These are phyloP conservation scores for Debaryomyces psychrophilus DNA, from an alignment of 1,139 yeast species.

Conservation along the genomic window DNA sequence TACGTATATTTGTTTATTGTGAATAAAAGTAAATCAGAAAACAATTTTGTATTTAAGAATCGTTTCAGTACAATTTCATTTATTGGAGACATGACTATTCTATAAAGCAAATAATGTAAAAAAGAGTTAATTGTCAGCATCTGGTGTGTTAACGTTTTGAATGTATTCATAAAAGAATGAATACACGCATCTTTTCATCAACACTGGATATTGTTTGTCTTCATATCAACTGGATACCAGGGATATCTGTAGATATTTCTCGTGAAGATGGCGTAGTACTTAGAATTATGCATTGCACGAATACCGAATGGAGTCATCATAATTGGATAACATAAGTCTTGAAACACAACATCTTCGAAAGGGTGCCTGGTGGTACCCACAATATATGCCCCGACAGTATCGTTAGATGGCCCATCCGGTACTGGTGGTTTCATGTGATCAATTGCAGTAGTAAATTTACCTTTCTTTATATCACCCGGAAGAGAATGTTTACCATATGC, in stretches of 20 bases:
- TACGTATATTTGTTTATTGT: slow-evolving; percentile 7
- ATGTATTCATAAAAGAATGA: slow-evolving; percentile 44
- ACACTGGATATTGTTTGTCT: slow-evolving; percentile 37
- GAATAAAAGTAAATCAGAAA: slow-evolving; percentile 7
- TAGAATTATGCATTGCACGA: slow-evolving; percentile 44
- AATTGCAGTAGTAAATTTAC: slow-evolving; percentile 27
- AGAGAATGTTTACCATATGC: slow-evolving; percentile 33
- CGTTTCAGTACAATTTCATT: neutral
- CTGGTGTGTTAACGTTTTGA: slow-evolving; percentile 27
- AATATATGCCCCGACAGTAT: slow-evolving; percentile 52
- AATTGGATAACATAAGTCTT: slow-evolving; percentile 19
- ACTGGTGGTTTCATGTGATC: slow-evolving; percentile 42
- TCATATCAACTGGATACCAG: slow-evolving; percentile 20
- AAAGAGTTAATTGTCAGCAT: slow-evolving; percentile 19
- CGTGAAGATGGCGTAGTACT: slow-evolving; percentile 37
- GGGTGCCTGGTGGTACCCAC: slow-evolving; percentile 59
- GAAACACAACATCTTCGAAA: slow-evolving; percentile 50
- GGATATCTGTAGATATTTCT: slow-evolving; percentile 36
- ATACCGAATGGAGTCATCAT: slow-evolving; percentile 35
- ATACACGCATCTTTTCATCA: slow-evolving; percentile 41
- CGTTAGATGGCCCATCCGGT: slow-evolving; percentile 53
- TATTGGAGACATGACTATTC: too few relatives aligned
- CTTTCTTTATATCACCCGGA: slow-evolving; percentile 21
- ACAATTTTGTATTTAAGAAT: neutral
- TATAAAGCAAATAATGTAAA: neutral